Conservation (phyloP, 805 yeast species). For the Wickerhamomyces pijperi region DNA sequence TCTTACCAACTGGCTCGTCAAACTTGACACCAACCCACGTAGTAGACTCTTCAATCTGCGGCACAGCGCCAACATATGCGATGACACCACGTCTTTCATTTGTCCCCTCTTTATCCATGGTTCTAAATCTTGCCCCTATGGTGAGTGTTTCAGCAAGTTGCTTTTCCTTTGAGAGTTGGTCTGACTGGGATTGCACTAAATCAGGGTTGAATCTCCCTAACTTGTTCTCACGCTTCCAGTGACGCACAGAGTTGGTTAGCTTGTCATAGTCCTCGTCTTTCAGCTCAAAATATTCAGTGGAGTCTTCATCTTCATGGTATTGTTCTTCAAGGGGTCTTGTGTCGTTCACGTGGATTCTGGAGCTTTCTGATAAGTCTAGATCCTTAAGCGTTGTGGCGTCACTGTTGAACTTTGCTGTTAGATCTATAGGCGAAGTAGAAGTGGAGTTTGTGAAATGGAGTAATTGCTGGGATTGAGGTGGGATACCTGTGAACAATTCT, state of each 20-base stretch:
- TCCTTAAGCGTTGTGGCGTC: too few relatives aligned
- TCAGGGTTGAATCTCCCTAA: slow-evolving; percentile 66
- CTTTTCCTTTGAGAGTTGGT: background rate
- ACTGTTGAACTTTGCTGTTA: slow-evolving; percentile 3
- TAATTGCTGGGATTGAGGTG: slow-evolving; percentile 42
- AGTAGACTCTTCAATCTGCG: slow-evolving; percentile 37
- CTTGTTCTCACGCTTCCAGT: slow-evolving; percentile 62
- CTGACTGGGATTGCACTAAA: slow-evolving; percentile 10
- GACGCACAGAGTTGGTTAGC: slow-evolving; percentile 51
- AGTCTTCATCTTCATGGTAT: slow-evolving; percentile 24
- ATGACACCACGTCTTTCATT: slow-evolving; percentile 62
- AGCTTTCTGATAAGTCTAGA: slow-evolving; percentile 27
- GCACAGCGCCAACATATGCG: slow-evolving; percentile 56
- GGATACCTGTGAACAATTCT: slow-evolving; percentile 67
- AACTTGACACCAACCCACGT: slow-evolving; percentile 82
- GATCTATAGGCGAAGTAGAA: slow-evolving; percentile 19
- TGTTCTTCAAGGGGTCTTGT: slow-evolving; percentile 38
- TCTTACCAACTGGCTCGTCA: slow-evolving; percentile 80
- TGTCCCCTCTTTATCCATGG: slow-evolving; percentile 22
- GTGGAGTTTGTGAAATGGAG: slow-evolving; percentile 29
- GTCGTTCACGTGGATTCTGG: slow-evolving; percentile 50
- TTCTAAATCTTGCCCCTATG: slow-evolving; percentile 45
- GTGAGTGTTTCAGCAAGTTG: background rate
- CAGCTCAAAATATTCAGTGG: slow-evolving; percentile 32
- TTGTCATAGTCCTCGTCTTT: slow-evolving; percentile 51